A percentile compares a stretch with the other conserved stretches of the same genome.
These are phyloP conservation scores for Globisporangium acanthophoron DNA, from an alignment of 352 stramenopile species.

Conservation along the genomic window DNA sequence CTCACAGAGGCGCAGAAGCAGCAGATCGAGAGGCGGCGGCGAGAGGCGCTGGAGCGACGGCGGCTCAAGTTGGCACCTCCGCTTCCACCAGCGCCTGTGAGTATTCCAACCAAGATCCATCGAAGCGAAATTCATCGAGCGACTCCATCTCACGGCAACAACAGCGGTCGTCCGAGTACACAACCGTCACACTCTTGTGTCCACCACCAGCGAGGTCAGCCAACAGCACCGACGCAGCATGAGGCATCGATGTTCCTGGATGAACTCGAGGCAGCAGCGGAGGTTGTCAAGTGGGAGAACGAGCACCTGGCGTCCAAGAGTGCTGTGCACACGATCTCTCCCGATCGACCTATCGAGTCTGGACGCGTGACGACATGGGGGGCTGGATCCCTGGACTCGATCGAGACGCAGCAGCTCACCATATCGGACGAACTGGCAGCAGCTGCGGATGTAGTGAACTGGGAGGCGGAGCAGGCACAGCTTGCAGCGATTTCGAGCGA, in stretches of 20 bases:
- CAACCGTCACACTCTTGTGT: background rate
- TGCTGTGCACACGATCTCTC: slow-evolving; percentile 8
- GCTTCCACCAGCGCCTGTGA: background rate
- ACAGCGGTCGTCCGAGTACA: background rate
- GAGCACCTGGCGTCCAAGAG: slow-evolving; percentile 8
- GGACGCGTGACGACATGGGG: background rate
- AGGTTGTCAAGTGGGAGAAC: slow-evolving; percentile 18
- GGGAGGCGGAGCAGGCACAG: slow-evolving; percentile 33
- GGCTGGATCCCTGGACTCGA: background rate
- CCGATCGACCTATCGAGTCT: slow-evolving; percentile 2
- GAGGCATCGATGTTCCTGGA: slow-evolving; percentile 11
- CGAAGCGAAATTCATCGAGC: background rate
- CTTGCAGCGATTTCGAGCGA: slow-evolving; percentile 11
- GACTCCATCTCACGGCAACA: background rate
- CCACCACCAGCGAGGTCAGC: slow-evolving; percentile 5
- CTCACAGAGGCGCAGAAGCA: slow-evolving; percentile 50
- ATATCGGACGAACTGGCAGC: slow-evolving; percentile 31
- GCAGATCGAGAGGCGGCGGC: slow-evolving; percentile 46
- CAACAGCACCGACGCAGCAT: background rate
- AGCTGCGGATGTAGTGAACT: slow-evolving; percentile 38
- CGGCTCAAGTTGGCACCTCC: slow-evolving; percentile 17
- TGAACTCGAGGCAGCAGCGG: slow-evolving; percentile 18
- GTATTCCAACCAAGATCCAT: too few species aligned
- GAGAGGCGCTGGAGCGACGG: slow-evolving; percentile 52
- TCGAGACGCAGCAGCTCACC: background rate